Percentiles rank a stretch among this genome's conserved stretches.
These are phyloP conservation scores for Candida glaebosa DNA, from an alignment of 805 yeast genomes.

Conservation along the genomic window DNA sequence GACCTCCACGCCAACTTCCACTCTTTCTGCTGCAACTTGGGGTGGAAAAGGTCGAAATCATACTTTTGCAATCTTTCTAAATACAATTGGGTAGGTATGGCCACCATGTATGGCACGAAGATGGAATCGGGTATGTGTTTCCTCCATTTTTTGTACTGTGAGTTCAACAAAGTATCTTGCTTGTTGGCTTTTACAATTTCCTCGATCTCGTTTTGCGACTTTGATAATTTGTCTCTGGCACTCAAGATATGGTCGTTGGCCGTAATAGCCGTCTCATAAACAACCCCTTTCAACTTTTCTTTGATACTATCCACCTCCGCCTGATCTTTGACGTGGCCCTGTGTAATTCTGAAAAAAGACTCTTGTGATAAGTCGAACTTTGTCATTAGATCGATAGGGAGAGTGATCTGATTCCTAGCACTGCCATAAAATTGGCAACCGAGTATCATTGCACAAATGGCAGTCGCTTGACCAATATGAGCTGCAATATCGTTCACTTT, in stretches of 20 bases:
- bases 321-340: conserved; percentile 36
- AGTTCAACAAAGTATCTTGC: conserved; percentile 23
- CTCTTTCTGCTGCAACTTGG: conserved; percentile 45
- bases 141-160: conserved; percentile 36
- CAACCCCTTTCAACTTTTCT: conserved; percentile 49
- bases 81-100: conserved; percentile 63
- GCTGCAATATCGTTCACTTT: conserved; percentile 61
- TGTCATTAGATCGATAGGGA: conserved; percentile 63
- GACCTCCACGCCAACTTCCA: conserved; percentile 67
- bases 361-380: conserved; percentile 60
- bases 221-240: conserved; percentile 53
- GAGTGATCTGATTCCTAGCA: conserved; percentile 46
- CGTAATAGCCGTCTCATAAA: conserved; percentile 65
- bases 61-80: conserved; percentile 55
- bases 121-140: conserved; percentile 57
- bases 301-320: conserved; percentile 21
- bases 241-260: conserved; percentile 80
- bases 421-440: conserved; percentile 58
- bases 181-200: conserved; percentile 21
- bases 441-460: conserved; percentile 61
- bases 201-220: conserved; percentile 35
- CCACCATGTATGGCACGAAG: conserved; percentile 63
- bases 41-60: conserved; percentile 59
- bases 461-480: conserved; percentile 79
- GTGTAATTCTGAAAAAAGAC: conserved; percentile 45